A percentile compares a stretch with the other conserved stretches of the same genome.
Evolutionary conservation across 768 basidiomycete genomes (phyloP).

Genomic region (Suillus fuscotomentosus): DNA sequence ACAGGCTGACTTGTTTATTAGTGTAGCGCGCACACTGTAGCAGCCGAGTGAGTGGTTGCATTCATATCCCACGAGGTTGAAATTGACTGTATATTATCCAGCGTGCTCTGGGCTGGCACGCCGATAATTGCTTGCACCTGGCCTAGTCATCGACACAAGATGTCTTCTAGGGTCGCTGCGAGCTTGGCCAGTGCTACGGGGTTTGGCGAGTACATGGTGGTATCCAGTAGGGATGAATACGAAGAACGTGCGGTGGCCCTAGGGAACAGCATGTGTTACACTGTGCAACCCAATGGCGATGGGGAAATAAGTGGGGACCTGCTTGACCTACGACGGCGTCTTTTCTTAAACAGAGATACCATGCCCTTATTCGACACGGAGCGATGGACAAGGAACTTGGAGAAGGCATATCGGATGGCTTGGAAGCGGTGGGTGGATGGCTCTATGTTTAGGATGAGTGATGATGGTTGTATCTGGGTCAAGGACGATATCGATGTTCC

Average conservation of each 20-base stretch:
- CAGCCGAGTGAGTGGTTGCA: slow-evolving; percentile 40
- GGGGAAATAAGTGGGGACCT: slow-evolving; percentile 33
- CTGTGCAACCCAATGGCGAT: slow-evolving; percentile 7
- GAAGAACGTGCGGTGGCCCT: slow-evolving; percentile 44
- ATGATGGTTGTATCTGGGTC: slow-evolving; percentile 31
- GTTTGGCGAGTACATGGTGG: slow-evolving; percentile 47
- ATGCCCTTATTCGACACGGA: slow-evolving; percentile 49
- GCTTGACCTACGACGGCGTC: slow-evolving; percentile 36
- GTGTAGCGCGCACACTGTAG: slow-evolving; percentile 54
- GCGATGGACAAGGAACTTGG: slow-evolving; percentile 47
- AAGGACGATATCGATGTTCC: slow-evolving; percentile 26
- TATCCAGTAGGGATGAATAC: slow-evolving; percentile 41
- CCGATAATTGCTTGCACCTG: slow-evolving; percentile 46
- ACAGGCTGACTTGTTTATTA: slow-evolving; percentile 12
- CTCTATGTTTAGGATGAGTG: slow-evolving; percentile 30
- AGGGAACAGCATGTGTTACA: slow-evolving; percentile 29
- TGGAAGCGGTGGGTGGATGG: slow-evolving; percentile 51
- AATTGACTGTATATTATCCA: slow-evolving; percentile 16
- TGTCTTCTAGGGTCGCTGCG: slow-evolving; percentile 50
- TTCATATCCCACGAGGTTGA: not conserved
- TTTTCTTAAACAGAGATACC: slow-evolving; percentile 40
- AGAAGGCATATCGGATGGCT: slow-evolving; percentile 40
- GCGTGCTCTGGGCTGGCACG: slow-evolving; percentile 52
- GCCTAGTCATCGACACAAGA: slow-evolving; percentile 45
- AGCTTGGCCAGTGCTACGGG: slow-evolving; percentile 49